These are phyloP conservation scores for Heterobasidion annosum DNA, from an alignment of 1,284 basidiomycete species.

Conservation along the genomic window DNA sequence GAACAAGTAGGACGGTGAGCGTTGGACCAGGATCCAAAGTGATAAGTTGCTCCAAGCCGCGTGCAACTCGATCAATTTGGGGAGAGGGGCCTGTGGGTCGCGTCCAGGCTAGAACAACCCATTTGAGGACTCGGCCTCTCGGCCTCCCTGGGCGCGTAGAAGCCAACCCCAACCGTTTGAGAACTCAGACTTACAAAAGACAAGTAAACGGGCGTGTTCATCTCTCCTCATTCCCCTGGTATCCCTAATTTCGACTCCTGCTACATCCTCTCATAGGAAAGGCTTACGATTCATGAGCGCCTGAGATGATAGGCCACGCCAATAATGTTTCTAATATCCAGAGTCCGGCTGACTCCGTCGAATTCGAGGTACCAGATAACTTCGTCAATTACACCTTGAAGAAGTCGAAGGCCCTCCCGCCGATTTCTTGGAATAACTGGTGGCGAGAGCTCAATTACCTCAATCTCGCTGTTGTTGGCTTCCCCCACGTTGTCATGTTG, in stretches of 20 bases:
- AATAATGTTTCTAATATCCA: too few species aligned
- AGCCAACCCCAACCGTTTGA: not conserved
- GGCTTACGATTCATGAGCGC: too few species aligned
- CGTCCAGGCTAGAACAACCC: not conserved
- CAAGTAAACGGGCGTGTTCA: too few species aligned
- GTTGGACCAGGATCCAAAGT: too few species aligned
- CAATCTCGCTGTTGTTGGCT: constrained; percentile 30
- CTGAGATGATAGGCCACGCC: too few species aligned
- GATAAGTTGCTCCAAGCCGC: too few species aligned
- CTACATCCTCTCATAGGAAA: too few species aligned
- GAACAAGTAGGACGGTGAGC: too few species aligned
- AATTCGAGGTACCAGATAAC: constrained; percentile 77
- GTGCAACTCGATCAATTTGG: too few species aligned
- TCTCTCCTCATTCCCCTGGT: too few species aligned
- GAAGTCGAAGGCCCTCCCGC: constrained; percentile 68
- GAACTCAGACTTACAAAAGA: not conserved
- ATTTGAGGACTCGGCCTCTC: not conserved
- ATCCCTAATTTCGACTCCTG: too few species aligned
- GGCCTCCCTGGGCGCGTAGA: too few species aligned
- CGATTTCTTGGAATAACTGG: constrained; percentile 63
- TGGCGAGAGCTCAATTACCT: constrained; percentile 62
- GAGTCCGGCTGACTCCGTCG: constrained; percentile 14
- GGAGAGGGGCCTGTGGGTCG: not conserved
- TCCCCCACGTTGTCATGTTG: constrained; percentile 39
- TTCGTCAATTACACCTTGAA: constrained; percentile 82